Evolutionary conservation across 768 basidiomycete genomes (phyloP), one percentile per base, ranked within the genome.

Genomic region (Tricholoma terreum): DNA sequence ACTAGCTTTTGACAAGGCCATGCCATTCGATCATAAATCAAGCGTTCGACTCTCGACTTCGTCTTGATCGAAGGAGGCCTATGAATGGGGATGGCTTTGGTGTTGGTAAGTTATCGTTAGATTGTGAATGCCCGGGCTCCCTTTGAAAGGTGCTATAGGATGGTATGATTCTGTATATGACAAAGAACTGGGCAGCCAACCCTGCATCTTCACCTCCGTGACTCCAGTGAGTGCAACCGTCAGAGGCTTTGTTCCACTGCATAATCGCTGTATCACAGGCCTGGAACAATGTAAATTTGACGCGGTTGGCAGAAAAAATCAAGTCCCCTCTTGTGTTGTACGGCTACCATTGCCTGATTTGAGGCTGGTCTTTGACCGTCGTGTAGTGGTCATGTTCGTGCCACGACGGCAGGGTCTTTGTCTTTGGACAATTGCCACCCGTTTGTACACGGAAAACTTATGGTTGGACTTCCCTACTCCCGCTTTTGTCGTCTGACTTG

Each of bases 61-160:
- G 96, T 17, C 70, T 93, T 52, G 92, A 94, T 66, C 80, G 76
- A 61, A 79, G 92, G 55, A 73, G 91, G 59, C 92, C 92, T n/a
- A 92, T 94, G 73, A 94, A 94, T 62, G 92, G 92, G 8, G 95
- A 98, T 69, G 96, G 96, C 0, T 98, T 98, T 70, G 96, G 96
- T 27, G 93, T 98, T 15, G 91, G 91, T 92, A 62, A 58, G 87
- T 74, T 63, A 49, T 22, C 6, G 2, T 34, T 12, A 3, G 19
- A 17, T 14, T 22, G 33, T 35, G 24, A 19, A 17, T 21, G 42
- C 36, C 17, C 33, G 34, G 40, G 17, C 17, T 2, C n/a, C 14
- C 24, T 40, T n/a, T 24, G 9, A 48, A 12, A 34, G 34, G 15
- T 35, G 15, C 33, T 52, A 51, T 53, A 90, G 96, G 94, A 4